Conservation (phyloP, 305 asterid genomes). For the Vinca major region DNA sequence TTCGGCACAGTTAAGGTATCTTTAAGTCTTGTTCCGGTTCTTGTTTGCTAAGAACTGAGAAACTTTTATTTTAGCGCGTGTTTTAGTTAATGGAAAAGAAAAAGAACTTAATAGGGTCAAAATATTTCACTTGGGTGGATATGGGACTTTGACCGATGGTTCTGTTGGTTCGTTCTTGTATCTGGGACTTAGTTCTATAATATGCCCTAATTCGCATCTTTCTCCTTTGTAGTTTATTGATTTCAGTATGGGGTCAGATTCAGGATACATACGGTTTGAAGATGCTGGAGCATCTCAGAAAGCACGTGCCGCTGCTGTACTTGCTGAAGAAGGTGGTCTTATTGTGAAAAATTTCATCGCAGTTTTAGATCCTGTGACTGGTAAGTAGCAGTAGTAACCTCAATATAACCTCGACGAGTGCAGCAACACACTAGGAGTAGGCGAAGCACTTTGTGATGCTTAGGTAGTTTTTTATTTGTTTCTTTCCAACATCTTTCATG, state of each 20-base stretch:
- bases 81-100: neutral
- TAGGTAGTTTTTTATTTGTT: neutral
- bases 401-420: neutral
- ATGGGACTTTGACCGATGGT: too few relatives aligned
- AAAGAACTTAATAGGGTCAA: too few relatives aligned
- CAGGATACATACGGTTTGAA: slow-evolving; percentile 83
- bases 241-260: slow-evolving; percentile 56
- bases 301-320: slow-evolving; percentile 90
- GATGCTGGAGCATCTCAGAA: slow-evolving; percentile 66
- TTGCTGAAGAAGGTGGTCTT: slow-evolving; percentile 80
- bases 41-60: slow-evolving; percentile 4
- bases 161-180: too few relatives aligned
- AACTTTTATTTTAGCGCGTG: neutral
- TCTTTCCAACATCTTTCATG: neutral
- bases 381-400: slow-evolving; percentile 26
- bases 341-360: slow-evolving; percentile 76
- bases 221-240: slow-evolving; percentile 51
- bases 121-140: too few relatives aligned
- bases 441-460: neutral
- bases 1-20: slow-evolving; percentile 83
- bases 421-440: too few relatives aligned
- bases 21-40: neutral
- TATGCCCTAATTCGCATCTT: too few relatives aligned
- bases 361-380: slow-evolving; percentile 73
- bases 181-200: neutral